Evolutionary conservation across 1,284 basidiomycete species (phyloP).

Genomic region (Puccinia triticina): DNA sequence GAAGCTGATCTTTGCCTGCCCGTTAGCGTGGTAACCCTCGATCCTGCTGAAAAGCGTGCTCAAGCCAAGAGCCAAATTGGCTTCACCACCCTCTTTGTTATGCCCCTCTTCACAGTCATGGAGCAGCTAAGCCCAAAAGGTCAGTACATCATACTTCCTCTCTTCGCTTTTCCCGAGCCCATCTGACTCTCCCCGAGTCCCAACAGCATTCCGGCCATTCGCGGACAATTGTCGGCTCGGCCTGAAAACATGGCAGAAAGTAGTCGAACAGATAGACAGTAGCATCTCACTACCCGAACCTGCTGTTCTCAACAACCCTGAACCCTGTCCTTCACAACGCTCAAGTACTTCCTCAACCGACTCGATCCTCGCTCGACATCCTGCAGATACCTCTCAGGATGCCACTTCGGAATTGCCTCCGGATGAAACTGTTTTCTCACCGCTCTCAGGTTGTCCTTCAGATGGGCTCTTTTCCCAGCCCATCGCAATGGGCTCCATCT

Average conservation of each 20-base stretch:
- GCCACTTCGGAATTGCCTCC: background rate
- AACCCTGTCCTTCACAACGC: background rate
- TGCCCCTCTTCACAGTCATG: constrained; percentile 77
- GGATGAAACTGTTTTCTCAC: background rate
- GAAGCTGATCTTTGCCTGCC: constrained; percentile 77
- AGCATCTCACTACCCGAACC: too few species aligned
- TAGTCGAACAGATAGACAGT: constrained; percentile 34
- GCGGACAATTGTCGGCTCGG: constrained; percentile 38
- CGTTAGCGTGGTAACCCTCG: constrained; percentile 66
- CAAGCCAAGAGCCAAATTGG: constrained; percentile 86
- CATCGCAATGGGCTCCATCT: constrained; percentile 2
- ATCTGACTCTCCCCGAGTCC: background rate
- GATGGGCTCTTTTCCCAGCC: constrained; percentile 1
- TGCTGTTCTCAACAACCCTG: background rate
- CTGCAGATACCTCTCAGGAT: background rate
- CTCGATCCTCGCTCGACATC: background rate
- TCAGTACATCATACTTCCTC: background rate
- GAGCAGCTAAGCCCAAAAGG: constrained; percentile 54
- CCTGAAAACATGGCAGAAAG: constrained; percentile 43
- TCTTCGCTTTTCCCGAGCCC: background rate
- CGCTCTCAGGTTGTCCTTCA: background rate
- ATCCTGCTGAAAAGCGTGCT: constrained; percentile 62
- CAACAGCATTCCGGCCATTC: constrained; percentile 42
- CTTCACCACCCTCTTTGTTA: constrained; percentile 79
- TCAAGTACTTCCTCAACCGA: background rate